Conservation (phyloP, 345 rosid species). For the Syzygium grande region DNA sequence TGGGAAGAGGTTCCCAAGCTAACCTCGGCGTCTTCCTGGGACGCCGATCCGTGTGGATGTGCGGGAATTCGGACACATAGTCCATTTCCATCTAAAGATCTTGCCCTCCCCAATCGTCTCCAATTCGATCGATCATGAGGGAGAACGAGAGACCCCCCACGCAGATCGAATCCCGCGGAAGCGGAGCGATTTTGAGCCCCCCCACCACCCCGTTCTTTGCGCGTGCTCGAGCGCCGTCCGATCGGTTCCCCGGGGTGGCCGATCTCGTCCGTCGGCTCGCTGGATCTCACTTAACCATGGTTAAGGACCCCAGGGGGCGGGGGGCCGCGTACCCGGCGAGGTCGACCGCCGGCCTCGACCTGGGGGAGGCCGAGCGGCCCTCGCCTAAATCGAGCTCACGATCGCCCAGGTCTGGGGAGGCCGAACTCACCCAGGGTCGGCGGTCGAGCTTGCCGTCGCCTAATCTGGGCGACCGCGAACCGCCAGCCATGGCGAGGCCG, state of each 20-base stretch:
- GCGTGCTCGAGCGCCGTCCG: constrained; percentile 7
- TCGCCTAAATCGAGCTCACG: too few species aligned
- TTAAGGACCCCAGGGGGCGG: neutral
- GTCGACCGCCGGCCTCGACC: too few species aligned
- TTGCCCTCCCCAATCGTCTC: neutral
- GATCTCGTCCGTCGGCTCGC: constrained; percentile 1
- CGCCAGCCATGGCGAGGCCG: too few species aligned
- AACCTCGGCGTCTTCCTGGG: constrained; percentile 54
- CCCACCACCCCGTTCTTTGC: constrained; percentile 2
- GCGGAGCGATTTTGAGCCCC: neutral
- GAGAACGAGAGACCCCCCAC: neutral
- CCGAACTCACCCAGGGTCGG: too few species aligned
- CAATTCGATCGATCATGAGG: neutral
- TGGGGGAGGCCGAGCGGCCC: too few species aligned
- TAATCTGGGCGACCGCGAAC: too few species aligned
- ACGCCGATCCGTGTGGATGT: constrained; percentile 48
- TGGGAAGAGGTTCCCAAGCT: constrained; percentile 48
- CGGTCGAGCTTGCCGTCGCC: too few species aligned
- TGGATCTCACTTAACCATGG: neutral
- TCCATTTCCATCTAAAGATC: constrained; percentile 35
- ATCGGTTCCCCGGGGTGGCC: neutral
- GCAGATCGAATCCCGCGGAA: neutral
- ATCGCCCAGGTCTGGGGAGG: too few species aligned
- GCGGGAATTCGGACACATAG: constrained; percentile 35
- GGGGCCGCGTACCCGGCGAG: neutral